Conservation (phyloP, 306 rosid genomes). For the Sindora glabra region DNA sequence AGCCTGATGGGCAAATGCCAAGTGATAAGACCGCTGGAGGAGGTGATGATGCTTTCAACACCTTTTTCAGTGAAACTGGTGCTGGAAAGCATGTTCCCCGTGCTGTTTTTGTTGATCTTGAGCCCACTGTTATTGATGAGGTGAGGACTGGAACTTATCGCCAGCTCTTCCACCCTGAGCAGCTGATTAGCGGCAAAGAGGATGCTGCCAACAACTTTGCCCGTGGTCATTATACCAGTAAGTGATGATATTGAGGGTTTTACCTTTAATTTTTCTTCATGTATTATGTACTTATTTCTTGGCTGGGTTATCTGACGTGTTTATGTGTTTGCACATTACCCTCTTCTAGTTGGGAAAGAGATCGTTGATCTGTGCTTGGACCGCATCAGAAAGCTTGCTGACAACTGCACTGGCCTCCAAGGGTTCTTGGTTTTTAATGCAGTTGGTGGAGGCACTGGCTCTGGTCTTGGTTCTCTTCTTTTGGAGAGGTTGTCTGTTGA, state of each 20-base stretch:
- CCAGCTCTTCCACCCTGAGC: conserved; percentile 92
- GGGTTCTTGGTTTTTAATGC: conserved; percentile 90
- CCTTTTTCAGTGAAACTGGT: conserved; percentile 90
- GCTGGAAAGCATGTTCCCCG: conserved; percentile 89
- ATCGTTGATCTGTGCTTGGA: conserved; percentile 90
- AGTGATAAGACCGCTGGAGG: conserved; percentile 77
- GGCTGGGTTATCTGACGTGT: neutral
- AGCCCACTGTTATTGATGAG: conserved; percentile 89
- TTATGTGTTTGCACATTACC: neutral
- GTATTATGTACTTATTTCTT: too few species aligned
- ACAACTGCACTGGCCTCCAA: conserved; percentile 90
- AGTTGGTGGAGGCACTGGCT: conserved; percentile 94
- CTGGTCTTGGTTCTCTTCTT: conserved; percentile 86
- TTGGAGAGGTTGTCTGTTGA: conserved; percentile 87
- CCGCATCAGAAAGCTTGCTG: conserved; percentile 89
- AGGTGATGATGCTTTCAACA: conserved; percentile 90
- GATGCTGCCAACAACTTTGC: conserved; percentile 99
- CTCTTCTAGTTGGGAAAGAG: conserved; percentile 69
- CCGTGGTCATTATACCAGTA: conserved; percentile 92
- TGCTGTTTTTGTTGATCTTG: conserved; percentile 80
- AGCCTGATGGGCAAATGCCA: conserved; percentile 97
- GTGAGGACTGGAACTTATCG: conserved; percentile 87
- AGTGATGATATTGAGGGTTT: neutral
- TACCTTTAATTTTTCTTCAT: neutral
- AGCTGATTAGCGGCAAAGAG: conserved; percentile 86